Conservation (phyloP, 2,329 filamentous ascomycete species). For the Sarocladium brachiariae region DNA sequence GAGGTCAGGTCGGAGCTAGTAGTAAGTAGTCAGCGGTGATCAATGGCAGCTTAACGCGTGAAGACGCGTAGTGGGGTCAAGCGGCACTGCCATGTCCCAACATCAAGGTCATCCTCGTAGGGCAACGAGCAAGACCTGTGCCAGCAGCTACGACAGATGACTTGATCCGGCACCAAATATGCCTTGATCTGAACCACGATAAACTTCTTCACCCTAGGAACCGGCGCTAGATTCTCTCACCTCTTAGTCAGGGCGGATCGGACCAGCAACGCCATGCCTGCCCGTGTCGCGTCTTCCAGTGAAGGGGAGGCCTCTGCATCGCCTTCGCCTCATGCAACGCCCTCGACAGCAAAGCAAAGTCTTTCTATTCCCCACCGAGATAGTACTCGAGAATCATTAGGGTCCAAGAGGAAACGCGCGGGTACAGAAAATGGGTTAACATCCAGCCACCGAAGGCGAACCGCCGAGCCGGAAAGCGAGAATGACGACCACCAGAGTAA, state of each 20-base stretch:
- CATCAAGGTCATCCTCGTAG: not conserved
- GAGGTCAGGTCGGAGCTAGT: not conserved
- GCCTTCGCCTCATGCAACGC: conserved; percentile 1
- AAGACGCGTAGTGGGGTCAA: conserved; percentile 5
- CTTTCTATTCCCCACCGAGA: conserved; percentile 4
- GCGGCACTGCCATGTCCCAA: not conserved
- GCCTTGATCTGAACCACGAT: too few species aligned
- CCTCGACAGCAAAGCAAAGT: not conserved
- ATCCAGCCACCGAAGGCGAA: conserved; percentile 20
- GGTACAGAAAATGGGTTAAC: conserved; percentile 18
- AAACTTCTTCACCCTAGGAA: too few species aligned
- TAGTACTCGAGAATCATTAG: conserved; percentile 16
- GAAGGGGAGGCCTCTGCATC: not conserved
- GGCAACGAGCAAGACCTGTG: not conserved
- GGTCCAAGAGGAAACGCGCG: conserved; percentile 26
- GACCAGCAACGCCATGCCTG: conserved; percentile 2
- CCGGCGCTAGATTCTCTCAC: not conserved
- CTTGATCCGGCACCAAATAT: too few species aligned
- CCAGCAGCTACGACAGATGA: not conserved
- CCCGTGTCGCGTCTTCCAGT: conserved; percentile 2
- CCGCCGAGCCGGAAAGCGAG: conserved; percentile 17
- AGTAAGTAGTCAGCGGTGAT: not conserved
- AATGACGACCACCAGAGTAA: conserved; percentile 9
- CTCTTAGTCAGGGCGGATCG: not conserved
- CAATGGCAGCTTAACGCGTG: conserved; percentile 1